Evolutionary conservation across 2,329 filamentous ascomycete genomes (phyloP).

Genomic region (Phaeosphaeriaceae sp.): DNA sequence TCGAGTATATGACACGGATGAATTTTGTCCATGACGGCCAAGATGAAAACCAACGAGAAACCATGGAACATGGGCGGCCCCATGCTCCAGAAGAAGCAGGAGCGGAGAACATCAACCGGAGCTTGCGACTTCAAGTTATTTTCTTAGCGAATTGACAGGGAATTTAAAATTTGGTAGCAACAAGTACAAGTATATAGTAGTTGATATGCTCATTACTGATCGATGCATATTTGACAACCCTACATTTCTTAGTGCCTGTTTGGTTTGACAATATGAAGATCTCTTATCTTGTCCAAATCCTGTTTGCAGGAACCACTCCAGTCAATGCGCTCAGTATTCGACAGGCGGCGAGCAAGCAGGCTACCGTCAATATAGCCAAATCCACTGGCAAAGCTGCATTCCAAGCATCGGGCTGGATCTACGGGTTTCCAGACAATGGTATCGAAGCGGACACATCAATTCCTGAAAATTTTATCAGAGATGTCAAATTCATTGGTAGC

Average conservation of each 20-base stretch:
- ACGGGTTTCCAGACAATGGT: conserved; percentile 51
- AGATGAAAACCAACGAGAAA: neutral
- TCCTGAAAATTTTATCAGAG: conserved; percentile 47
- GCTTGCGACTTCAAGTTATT: neutral
- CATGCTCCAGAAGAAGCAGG: neutral
- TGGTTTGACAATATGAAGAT: neutral
- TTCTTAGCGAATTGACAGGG: neutral
- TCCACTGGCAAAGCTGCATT: conserved; percentile 40
- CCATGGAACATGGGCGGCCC: neutral
- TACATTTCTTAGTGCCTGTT: neutral
- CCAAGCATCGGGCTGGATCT: conserved; percentile 53
- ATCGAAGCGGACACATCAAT: conserved; percentile 41
- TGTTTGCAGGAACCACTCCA: neutral
- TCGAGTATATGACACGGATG: neutral
- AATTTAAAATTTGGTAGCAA: neutral
- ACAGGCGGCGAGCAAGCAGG: conserved; percentile 6
- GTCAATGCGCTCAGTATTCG: neutral
- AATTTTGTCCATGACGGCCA: neutral
- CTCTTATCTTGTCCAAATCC: neutral
- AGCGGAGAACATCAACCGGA: neutral
- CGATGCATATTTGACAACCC: neutral
- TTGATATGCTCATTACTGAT: neutral
- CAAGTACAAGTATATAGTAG: neutral
- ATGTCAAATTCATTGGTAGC: conserved; percentile 51
- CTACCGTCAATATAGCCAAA: conserved; percentile 15